phyloP scores from a whole-genome alignment of 805 yeast genomes.

The Clavispora phyllophila region DNA sequence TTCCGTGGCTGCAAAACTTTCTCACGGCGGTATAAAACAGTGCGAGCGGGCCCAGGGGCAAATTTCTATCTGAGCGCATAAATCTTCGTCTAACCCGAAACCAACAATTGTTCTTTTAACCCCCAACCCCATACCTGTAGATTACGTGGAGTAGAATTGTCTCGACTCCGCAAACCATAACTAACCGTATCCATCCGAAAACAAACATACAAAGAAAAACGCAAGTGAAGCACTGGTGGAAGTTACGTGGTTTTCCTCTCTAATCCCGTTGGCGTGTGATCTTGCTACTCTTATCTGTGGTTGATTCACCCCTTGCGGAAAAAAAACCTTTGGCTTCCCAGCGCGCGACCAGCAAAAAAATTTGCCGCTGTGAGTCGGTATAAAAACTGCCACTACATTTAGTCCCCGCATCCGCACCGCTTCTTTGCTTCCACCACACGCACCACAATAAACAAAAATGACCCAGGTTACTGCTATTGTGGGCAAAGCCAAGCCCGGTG shows the following conservation, averaged over 20 bases:
- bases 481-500: conserved; percentile 68
- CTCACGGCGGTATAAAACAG: background rate
- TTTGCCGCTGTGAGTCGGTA: background rate
- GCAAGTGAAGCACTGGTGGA: background rate
- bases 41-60: background rate
- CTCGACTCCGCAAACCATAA: too few relatives aligned
- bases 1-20: background rate
- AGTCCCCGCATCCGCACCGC: background rate
- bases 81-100: background rate
- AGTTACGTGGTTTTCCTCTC: background rate
- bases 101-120: background rate
- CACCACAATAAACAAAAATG: conserved; percentile 9
- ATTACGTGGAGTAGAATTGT: background rate
- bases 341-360: background rate
- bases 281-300: background rate
- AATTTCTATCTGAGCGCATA: background rate
- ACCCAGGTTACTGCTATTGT: conserved; percentile 48
- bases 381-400: background rate
- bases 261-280: background rate
- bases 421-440: background rate
- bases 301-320: background rate
- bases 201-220: too few relatives aligned
- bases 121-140: background rate
- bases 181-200: too few relatives aligned
- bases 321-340: background rate